Base-by-base conservation (phyloP, 1,139 yeast genomes). In the Suhomyces chickasaworum region DNA sequence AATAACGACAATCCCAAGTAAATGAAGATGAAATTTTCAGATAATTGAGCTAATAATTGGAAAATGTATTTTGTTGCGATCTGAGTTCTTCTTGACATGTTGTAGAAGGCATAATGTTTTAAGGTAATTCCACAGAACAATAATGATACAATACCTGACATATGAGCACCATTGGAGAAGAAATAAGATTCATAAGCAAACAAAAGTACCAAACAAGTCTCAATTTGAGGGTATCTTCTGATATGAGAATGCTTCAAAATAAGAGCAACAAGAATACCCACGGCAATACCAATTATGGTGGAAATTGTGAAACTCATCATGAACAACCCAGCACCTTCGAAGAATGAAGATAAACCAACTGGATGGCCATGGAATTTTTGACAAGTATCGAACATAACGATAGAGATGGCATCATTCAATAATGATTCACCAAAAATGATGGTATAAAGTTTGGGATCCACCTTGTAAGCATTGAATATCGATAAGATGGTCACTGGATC, bases 301-400 rank as follows among this genome's bases (percentile, higher is more conserved):
- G 96, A 88, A 38, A 93, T 84, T 31, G 97, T 88, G 64, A 95
- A 95, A 1, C 96, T 90, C 87, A 93, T 86, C 62, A 93, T 69
- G 67, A 95, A 95, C 55, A 95, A 77, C 1, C 98, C 97, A 41
- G 90, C 78, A 77, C 99, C 99, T 70, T 89, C 95, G 64, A 95
- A 89, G 43, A 93, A 69, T 15, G 93, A 86, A 7, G 89, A 76
- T 52, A 91, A 75, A 42, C 81, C 81, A 9, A 93, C 88, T 0
- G 69, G 68, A 57, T 89, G 86, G 35, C 96, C 98, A 59, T 91
- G 95, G 65, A 95, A 89, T 66, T 90, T 89, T 66, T 91, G 98
- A 60, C 98, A 91, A 0, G 99, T 95, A 71, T 95, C 99, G 70
- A 95, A 95, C 96, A 95, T 93, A 57, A 95, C 99, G 64, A 95